Conservation (phyloP, 106 monocot species). For the Alisma plantagoaquatica region DNA sequence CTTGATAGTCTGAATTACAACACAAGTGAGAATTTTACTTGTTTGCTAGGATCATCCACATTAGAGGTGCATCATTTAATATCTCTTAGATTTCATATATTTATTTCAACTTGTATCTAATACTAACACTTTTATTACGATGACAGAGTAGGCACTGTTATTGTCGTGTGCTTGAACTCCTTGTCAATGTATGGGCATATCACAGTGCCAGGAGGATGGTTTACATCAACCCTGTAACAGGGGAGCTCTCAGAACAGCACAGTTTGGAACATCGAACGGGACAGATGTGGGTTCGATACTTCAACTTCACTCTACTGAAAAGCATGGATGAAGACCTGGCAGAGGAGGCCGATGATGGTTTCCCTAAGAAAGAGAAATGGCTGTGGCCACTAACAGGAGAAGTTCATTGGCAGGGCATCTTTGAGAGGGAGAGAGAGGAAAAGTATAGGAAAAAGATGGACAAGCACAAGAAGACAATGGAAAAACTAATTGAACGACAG, state of each 20-base stretch:
- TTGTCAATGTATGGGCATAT: slow-evolving; percentile 94
- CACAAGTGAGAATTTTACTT: slow-evolving; percentile 14
- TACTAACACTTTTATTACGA: neutral
- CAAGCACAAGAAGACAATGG: slow-evolving; percentile 65
- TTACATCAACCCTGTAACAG: slow-evolving; percentile 59
- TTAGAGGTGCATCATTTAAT: too few species aligned
- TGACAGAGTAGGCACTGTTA: slow-evolving; percentile 80
- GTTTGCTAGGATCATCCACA: slow-evolving; percentile 63
- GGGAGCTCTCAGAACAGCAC: slow-evolving; percentile 58
- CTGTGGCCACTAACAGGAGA: slow-evolving; percentile 89
- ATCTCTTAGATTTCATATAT: neutral
- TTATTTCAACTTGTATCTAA: too few species aligned
- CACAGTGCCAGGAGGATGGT: slow-evolving; percentile 85
- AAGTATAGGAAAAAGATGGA: slow-evolving; percentile 76
- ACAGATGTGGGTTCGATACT: slow-evolving; percentile 75
- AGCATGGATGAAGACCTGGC: slow-evolving; percentile 96
- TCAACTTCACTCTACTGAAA: slow-evolving; percentile 53
- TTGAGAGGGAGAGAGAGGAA: slow-evolving; percentile 74
- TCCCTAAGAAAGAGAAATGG: slow-evolving; percentile 29
- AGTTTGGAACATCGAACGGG: slow-evolving; percentile 41
- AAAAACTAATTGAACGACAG: slow-evolving; percentile 72
- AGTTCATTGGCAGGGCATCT: slow-evolving; percentile 65
- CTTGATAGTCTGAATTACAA: slow-evolving; percentile 48
- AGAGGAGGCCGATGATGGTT: slow-evolving; percentile 69
- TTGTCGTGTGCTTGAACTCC: slow-evolving; percentile 59